Evolutionary conservation across 129 eudicot species (phyloP).

Genomic region (Pittosporum tobira): DNA sequence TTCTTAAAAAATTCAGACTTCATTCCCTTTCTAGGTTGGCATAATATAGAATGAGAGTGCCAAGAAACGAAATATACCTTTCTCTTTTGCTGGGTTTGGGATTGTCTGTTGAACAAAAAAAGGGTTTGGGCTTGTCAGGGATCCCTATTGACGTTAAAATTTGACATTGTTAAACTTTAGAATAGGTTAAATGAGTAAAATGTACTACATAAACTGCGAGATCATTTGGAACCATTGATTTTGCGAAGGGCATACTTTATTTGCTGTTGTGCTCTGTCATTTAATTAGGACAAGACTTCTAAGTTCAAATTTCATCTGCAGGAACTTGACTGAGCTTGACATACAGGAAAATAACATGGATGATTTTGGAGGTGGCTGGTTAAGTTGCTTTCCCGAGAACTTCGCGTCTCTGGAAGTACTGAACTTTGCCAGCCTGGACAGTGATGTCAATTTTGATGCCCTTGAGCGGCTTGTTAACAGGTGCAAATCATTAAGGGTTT

Average conservation of each 20-base stretch:
- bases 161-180: no score
- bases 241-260: neutral
- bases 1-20: no score
- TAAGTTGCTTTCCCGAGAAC: conserved; percentile 68
- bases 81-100: no score
- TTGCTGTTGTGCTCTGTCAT: neutral
- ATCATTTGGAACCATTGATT: no score
- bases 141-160: no score
- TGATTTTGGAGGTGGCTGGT: conserved; percentile 67
- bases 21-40: no score
- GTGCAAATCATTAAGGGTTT: conserved; percentile 49
- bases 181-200: no score
- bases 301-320: conserved; percentile 12
- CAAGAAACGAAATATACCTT: no score
- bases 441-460: conserved; percentile 58
- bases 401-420: conserved; percentile 50
- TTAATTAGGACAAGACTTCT: neutral
- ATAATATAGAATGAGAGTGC: no score
- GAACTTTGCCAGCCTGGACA: conserved; percentile 46
- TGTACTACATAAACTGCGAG: neutral
- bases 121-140: no score
- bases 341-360: conserved; percentile 61
- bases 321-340: conserved; percentile 69
- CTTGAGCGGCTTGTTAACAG: conserved; percentile 61
- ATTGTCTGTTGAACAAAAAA: no score